Evolutionary conservation across 441 rosid species (phyloP).

Genomic region (Populus trichocarpa): DNA sequence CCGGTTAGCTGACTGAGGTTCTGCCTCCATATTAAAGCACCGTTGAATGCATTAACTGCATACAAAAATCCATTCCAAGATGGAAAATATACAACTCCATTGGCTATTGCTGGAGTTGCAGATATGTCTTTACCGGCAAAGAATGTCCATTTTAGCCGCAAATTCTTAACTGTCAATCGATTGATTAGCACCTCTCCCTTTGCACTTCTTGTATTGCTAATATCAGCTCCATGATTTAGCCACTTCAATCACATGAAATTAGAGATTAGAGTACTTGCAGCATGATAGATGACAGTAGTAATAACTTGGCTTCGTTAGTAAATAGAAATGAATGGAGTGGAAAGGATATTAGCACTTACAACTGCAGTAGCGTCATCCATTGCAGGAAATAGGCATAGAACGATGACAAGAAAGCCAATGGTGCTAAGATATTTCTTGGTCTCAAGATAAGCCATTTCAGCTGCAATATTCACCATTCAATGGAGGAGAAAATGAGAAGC

Average conservation of each 20-base stretch:
- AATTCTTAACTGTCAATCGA: conserved; percentile 19
- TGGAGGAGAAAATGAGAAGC: not conserved
- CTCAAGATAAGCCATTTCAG: not conserved
- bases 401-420: not conserved
- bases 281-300: not conserved
- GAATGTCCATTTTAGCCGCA: conserved; percentile 38
- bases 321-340: not conserved
- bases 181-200: conserved; percentile 28
- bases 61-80: conserved; percentile 46
- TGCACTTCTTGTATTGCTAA: conserved; percentile 31
- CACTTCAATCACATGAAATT: conserved; percentile 27
- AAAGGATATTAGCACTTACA: not conserved
- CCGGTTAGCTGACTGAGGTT: conserved; percentile 34
- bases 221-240: conserved; percentile 41
- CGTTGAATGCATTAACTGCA: conserved; percentile 37
- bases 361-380: not conserved
- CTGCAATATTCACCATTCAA: not conserved
- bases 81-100: conserved; percentile 43
- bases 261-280: not conserved
- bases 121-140: conserved; percentile 43
- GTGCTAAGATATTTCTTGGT: not conserved
- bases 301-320: too few relatives aligned
- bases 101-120: conserved; percentile 38
- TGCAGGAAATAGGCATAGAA: not conserved
- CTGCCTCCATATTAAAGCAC: conserved; percentile 39